Base-by-base conservation (phyloP, 2,329 filamentous ascomycete genomes). In the Cladosporium sphaerospermum region DNA sequence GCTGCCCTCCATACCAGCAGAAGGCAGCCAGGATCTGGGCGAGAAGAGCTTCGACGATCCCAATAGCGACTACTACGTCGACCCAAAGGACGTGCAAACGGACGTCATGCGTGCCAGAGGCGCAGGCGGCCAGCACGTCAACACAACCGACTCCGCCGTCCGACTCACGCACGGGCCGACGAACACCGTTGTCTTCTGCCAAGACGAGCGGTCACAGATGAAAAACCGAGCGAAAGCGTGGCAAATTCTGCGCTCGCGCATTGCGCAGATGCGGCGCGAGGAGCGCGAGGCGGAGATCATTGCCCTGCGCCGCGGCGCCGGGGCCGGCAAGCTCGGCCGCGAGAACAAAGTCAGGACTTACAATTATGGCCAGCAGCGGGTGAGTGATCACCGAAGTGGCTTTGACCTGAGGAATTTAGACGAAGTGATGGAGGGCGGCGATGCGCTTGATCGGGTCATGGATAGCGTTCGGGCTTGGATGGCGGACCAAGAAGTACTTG, bases 111-210 rank as follows among this genome's bases (percentile, higher is more conserved):
- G 91, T 13, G 90, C 93, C 0, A 78, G 89, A 43, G 93, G 93
- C 55, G 92, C 93, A 0, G 93, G 93, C 32, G 93, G 93, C 1
- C 93, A 99, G 74, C 93, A 99, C 71, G 93, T 99, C 67, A 99
- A 99, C 74, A 96, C 92, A 69, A 99, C 93, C 0, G 93, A 99
- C 73, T 96, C 89, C 31, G 93, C 93, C 3, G 88, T 99, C 56
- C 85, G 93, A 9, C 78, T 99, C 63, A 97, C 91, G 2, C 93
- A 99, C 73, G 71, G 86, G 6, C 93, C 93, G 2, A 95, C 90
- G 1, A 88, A 87, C 42, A 93, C 84, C 0, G 82, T 88, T 2
- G 91, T 97, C 11, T 85, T 85, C 10, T 95, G 97, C 79, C 93
- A 99, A 70, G 93, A 99, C 68, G 85, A 84, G 50, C 82, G 93